Base-by-base conservation (phyloP, 345 rosid species). In the Eucalyptus sp. region DNA sequence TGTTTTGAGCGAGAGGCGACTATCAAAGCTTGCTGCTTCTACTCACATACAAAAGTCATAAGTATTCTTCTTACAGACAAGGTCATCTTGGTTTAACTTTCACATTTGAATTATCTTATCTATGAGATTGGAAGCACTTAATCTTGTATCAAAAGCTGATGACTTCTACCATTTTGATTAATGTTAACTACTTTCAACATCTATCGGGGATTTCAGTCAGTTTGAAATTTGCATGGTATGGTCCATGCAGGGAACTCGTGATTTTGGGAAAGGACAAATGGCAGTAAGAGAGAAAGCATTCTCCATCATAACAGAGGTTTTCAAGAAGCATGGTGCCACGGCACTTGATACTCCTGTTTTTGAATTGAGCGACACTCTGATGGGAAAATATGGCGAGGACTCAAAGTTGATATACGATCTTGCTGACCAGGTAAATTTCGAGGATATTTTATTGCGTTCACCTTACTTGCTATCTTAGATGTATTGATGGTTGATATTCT, bases 301-400 rank as follows among this genome's bases (percentile, higher is more conserved):
- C 89, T 93, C 97, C 52, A 94, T 93, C 86, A 95, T 96, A 86
- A 92, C 94, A 60, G 95, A 91, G 43, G 96, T 97, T 89, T 98
- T 97, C 92, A 95, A 95, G 93, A 97, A 95, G 89, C 99, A 98
- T 86, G 98, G 98, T 89, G 98, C 99, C 46, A 95, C 96, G 50
- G 93, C 96, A 43, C 95, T 98, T 52, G 99, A 98, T 89, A 98
- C 99, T 88, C 99, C 99, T 91, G 99, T 93, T 89, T 95, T 98
- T 87, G 99, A 98, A 90, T 87, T 98, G 95, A 93, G 96, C 89
- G 98, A 98, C 94, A 98, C 99, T 50, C 94, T 97, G 52, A 95
- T 91, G 93, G 99, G 98, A 46, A 97, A 98, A 90, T 97, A 96
- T 25, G 98, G 99, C 89, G 99, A 98, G 93, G 99, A 98, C 89